Evolutionary conservation across 805 yeast genomes (phyloP).

Genomic region (Sungouiozyma ichnusensis): DNA sequence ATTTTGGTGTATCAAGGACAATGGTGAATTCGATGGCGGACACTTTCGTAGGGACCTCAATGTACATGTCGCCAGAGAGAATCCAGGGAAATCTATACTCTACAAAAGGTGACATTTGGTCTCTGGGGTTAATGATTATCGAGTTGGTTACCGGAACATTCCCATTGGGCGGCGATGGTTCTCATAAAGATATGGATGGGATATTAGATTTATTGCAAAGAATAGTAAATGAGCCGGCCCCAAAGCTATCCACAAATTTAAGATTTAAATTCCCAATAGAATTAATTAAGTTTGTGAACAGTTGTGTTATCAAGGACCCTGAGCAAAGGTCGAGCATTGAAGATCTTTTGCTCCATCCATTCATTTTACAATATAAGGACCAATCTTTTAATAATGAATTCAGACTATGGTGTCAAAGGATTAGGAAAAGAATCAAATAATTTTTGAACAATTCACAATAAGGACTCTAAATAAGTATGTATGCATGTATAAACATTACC

Average conservation of each 20-base stretch:
- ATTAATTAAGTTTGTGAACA: conserved; percentile 59
- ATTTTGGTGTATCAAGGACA: conserved; percentile 92
- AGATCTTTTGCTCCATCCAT: conserved; percentile 42
- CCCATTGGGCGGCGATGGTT: conserved; percentile 44
- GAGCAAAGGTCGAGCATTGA: conserved; percentile 59
- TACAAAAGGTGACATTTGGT: conserved; percentile 96
- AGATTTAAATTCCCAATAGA: conserved; percentile 28
- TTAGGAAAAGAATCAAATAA: conserved; percentile 23
- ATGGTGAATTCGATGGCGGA: conserved; percentile 90
- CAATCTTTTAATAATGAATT: conserved; percentile 24
- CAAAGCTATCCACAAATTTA: conserved; percentile 42
- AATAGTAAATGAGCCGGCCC: conserved; percentile 89
- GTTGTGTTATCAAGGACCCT: conserved; percentile 66
- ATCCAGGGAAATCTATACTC: conserved; percentile 92
- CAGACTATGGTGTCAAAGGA: conserved; percentile 34
- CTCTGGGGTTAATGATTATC: conserved; percentile 79
- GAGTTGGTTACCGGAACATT: conserved; percentile 81
- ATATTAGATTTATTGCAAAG: conserved; percentile 84
- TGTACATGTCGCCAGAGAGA: conserved; percentile 96
- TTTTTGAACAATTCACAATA: too few species aligned
- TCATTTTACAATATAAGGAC: conserved; percentile 23
- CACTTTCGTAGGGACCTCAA: conserved; percentile 95
- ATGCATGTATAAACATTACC: too few species aligned
- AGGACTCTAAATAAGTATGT: too few species aligned
- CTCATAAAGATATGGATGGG: conserved; percentile 54